Evolutionary conservation across 1,139 yeast species (phyloP), one percentile per base, ranked within the genome.

Genomic region (Arxiozyma telluris): DNA sequence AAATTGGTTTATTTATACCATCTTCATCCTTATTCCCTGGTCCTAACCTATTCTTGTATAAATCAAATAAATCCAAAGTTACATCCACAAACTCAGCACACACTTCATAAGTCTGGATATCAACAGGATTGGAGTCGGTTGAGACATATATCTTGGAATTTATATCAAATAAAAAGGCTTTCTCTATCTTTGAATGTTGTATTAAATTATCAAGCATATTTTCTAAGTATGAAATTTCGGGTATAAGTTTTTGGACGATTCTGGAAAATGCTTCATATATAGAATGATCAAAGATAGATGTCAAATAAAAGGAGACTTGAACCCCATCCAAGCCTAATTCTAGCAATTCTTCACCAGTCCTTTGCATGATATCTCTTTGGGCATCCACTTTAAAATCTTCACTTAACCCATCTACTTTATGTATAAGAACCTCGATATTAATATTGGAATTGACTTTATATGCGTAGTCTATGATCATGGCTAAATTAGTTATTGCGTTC

Each of bases 81-180:
- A 93, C 94, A 68, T 93, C 98, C 53, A 93, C 91, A 65, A 91
- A 93, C 65, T 93, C 98, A 0, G 97, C 95, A 70, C 98, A 93
- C 2, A 91, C 96, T 69, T 93, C 98, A 68, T 93, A 93, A 0
- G 95, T 87, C 64, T 90, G 96, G 38, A 90, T 87, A 70, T 93
- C 98, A 39, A 91, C 96, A 0, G 98, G 97, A 2, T 93, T 83
- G 0, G 96, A 87, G 69, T 93, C 98, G 0, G 98, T 93, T 3
- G 98, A 97, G 49, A 93, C 91, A 67, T 93, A 93, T 38, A 93
- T 87, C 70, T 93, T 93, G n/a, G 96, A 86, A 65, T 87, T 87
- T 42, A 91, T 83, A 67, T 93, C 98, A 65, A 94, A 91, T 56
- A 93, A 70, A 64, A 91, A 93, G 42, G 94, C 94, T 71, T 93